Percentiles rank a stretch among this genome's conserved stretches.
Evolutionary conservation across 2,329 filamentous ascomycete genomes (phyloP).

Genomic region (Blastomyces parvus): DNA sequence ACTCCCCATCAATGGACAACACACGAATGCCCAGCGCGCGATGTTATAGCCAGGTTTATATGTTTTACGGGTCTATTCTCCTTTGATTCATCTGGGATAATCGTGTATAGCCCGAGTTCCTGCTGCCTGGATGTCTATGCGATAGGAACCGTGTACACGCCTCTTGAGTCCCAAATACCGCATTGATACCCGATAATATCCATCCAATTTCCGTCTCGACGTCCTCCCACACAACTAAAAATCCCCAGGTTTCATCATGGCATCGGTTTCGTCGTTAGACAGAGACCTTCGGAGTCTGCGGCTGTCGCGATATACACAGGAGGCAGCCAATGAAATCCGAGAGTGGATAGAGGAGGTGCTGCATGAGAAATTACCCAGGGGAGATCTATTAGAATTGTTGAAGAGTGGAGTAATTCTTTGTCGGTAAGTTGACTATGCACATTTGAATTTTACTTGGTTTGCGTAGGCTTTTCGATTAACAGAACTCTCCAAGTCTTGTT

Average conservation of each 20-base stretch:
- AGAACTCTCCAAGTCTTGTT: conserved; percentile 52
- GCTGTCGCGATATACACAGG: conserved; percentile 83
- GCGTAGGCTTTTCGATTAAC: conserved; percentile 20
- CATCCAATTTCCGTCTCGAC: neutral
- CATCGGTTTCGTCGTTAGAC: conserved; percentile 85
- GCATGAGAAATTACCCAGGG: conserved; percentile 59
- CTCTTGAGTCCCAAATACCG: too few relatives aligned
- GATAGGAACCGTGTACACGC: neutral
- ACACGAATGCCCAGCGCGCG: neutral
- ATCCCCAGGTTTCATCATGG: conserved; percentile 50
- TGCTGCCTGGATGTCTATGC: neutral
- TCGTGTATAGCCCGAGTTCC: neutral
- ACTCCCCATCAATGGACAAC: neutral
- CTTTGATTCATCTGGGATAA: neutral
- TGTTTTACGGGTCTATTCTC: neutral
- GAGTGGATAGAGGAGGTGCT: conserved; percentile 77
- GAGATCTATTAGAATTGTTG: conserved; percentile 73
- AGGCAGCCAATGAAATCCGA: conserved; percentile 74
- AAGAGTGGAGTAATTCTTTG: conserved; percentile 90
- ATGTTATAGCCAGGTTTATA: neutral
- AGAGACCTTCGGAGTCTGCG: conserved; percentile 92
- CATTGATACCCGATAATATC: neutral
- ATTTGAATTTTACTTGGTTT: conserved; percentile 2
- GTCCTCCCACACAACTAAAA: neutral
- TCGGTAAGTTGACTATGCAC: conserved; percentile 52